Evolutionary conservation across 305 asterid genomes (phyloP), one percentile per base, ranked within the genome.

Genomic region (Stenogyne calaminthoides): DNA sequence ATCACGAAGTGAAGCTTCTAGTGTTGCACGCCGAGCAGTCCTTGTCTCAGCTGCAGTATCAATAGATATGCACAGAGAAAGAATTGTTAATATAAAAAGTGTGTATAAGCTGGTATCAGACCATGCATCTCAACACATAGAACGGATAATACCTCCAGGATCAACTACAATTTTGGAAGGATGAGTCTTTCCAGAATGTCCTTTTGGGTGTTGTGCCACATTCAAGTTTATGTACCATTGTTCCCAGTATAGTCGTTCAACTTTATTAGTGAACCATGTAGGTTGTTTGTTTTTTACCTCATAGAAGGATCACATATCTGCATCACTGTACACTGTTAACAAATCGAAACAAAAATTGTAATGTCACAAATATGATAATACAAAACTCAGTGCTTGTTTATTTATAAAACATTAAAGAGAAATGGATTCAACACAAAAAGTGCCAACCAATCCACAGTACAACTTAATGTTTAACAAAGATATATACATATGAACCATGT

Each of bases 241-340:
- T 74, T 94, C 99, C 99, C 99, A 94, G 89, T 80, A 76, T 61
- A 77, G 95, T 70, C 91, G 97, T 85, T 94, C 99, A 70, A 94
- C 97, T 82, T 88, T 94, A 81, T 83, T 91, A 36, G 92, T 76
- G 81, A 94, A 94, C 99, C 99, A 94, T 32, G 95, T 80, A 14
- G 93, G 88, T 67, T 94, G 97, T 71, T 85, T 94, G 89, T 91
- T 94, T 79, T 91, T 94, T 0, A 87, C 89, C 84, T 94, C 99
- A 44, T 82, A 94, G 84, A 94, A 94, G 67, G 97, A 88, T 71
- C 77, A 69, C 96, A 90, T 80, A 94, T 88, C 97, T 94, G 97
- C 83, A 75, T 70, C 62, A 72, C 25, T 9, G 70, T 42, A 72
- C 39, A 46, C 22, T n/a, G 57, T 77, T 25, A 77, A 36, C 57